Evolutionary conservation across 192 early-diverging fungal genomes (phyloP).

Genomic region (Dissophora globulifera): DNA sequence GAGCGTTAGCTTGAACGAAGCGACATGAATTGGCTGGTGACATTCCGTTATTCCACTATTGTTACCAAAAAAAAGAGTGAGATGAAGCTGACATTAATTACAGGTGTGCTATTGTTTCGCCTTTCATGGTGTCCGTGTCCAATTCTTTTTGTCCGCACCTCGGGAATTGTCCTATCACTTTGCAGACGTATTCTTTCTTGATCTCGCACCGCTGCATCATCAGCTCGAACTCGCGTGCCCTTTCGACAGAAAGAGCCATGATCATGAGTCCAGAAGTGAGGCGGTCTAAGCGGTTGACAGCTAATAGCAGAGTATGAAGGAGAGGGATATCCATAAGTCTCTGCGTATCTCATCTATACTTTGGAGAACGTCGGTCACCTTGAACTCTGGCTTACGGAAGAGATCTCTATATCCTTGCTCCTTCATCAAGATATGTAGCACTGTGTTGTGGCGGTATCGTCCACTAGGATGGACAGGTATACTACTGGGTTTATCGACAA

Average conservation of each 20-base stretch:
- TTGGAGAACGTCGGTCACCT: no score
- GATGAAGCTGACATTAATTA: no score
- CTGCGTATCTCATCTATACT: no score
- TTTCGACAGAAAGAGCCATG: conserved; percentile 69
- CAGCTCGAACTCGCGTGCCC: conserved; percentile 70
- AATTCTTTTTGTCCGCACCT: conserved; percentile 53
- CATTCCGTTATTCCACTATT: conserved; percentile 68
- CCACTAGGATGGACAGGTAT: conserved; percentile 87
- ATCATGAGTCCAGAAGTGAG: conserved; percentile 94
- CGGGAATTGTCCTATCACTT: conserved; percentile 91
- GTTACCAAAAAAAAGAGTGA: no score
- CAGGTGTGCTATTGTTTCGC: no score
- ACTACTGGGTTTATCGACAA: conserved; percentile 91
- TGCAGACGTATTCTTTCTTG: conserved; percentile 89
- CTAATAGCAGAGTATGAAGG: no score
- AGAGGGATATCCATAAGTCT: no score
- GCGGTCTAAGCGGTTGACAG: conserved; percentile 91
- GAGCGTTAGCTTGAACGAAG: conserved; percentile 88
- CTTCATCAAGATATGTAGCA: conserved; percentile 73
- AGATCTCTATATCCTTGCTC: conserved; percentile 66
- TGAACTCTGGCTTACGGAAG: conserved; percentile 61
- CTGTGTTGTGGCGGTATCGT: conserved; percentile 90
- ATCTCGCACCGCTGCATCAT: conserved; percentile 75
- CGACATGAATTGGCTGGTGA: conserved; percentile 84
- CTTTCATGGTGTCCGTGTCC: no score